These are phyloP conservation scores for Aspergillus bombycis DNA, from an alignment of 2,329 filamentous ascomycete genomes.

Conservation along the genomic window DNA sequence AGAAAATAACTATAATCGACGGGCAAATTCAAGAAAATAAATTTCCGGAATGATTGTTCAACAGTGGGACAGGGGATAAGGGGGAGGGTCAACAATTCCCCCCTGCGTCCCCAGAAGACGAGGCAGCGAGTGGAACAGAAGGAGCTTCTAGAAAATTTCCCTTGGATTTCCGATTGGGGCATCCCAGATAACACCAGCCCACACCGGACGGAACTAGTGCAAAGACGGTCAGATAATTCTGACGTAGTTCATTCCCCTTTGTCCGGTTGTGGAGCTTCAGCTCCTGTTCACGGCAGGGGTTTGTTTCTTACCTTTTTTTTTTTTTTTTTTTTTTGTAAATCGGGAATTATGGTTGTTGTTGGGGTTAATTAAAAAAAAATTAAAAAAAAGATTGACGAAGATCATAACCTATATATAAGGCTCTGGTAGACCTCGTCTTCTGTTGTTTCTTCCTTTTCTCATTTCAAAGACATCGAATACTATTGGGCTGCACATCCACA, in stretches of 20 bases:
- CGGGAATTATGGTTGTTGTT: not conserved
- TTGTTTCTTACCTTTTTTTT: conserved; percentile 4
- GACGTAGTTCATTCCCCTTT: conserved; percentile 25
- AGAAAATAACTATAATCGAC: conserved; percentile 4
- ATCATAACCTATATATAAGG: conserved; percentile 24
- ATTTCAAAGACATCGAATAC: conserved; percentile 8
- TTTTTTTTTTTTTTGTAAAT: conserved; percentile 19
- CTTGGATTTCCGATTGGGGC: conserved; percentile 27
- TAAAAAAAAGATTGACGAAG: conserved; percentile 10
- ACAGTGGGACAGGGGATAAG: conserved; percentile 7
- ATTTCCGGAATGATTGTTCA: not conserved
- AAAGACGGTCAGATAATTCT: conserved; percentile 17
- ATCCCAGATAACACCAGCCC: conserved; percentile 17
- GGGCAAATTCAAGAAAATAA: conserved; percentile 1
- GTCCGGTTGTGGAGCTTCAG: conserved; percentile 23
- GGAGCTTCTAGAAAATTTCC: conserved; percentile 32
- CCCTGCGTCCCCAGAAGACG: conserved; percentile 12
- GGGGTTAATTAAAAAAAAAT: conserved; percentile 12
- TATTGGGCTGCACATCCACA: not conserved
- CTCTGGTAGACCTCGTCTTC: conserved; percentile 18
- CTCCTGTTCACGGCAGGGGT: conserved; percentile 25
- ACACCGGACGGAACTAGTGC: conserved; percentile 20
- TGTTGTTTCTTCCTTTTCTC: conserved; percentile 10
- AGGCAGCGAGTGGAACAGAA: conserved; percentile 12
- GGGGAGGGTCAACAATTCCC: conserved; percentile 18